These are phyloP conservation scores for Beauveria sp. DNA, from an alignment of 2,329 filamentous ascomycete species.

Conservation along the genomic window DNA sequence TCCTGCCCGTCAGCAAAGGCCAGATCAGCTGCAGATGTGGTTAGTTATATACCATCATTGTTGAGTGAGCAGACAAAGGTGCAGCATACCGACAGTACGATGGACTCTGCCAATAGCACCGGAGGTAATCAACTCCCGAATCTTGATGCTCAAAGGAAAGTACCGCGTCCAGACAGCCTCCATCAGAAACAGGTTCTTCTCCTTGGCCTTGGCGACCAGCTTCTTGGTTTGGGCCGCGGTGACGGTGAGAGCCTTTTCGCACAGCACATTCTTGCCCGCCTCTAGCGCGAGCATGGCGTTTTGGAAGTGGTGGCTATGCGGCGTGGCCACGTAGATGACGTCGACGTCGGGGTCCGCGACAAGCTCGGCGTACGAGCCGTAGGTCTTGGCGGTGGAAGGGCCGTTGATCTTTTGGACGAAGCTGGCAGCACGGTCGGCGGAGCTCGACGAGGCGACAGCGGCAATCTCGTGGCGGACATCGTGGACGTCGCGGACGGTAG, in stretches of 20 bases:
- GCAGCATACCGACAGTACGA: slow-evolving; percentile 43
- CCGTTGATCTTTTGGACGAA: slow-evolving; percentile 68
- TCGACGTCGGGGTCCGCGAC: slow-evolving; percentile 73
- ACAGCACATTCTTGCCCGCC: slow-evolving; percentile 80
- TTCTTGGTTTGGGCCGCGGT: slow-evolving; percentile 69
- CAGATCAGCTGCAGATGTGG: slow-evolving; percentile 39
- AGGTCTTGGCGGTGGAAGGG: slow-evolving; percentile 60
- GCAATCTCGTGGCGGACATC: slow-evolving; percentile 72
- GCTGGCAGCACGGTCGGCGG: slow-evolving; percentile 57
- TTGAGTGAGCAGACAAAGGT: neutral
- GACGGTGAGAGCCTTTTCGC: slow-evolving; percentile 85
- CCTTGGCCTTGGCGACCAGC: slow-evolving; percentile 62
- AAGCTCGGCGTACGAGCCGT: slow-evolving; percentile 76
- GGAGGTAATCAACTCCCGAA: slow-evolving; percentile 55
- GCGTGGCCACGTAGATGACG: slow-evolving; percentile 83
- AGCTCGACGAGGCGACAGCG: slow-evolving; percentile 73
- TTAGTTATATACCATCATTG: slow-evolving; percentile 9
- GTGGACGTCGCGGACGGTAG: slow-evolving; percentile 57
- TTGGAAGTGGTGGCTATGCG: slow-evolving; percentile 89
- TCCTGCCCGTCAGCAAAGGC: slow-evolving; percentile 53
- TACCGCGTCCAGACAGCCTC: slow-evolving; percentile 87
- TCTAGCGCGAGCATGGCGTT: slow-evolving; percentile 79
- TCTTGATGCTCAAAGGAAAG: slow-evolving; percentile 74
- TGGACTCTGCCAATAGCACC: slow-evolving; percentile 54
- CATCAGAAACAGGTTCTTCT: slow-evolving; percentile 72